Conservation (phyloP, 805 yeast genomes). For the Maudiozyma turicensis region DNA sequence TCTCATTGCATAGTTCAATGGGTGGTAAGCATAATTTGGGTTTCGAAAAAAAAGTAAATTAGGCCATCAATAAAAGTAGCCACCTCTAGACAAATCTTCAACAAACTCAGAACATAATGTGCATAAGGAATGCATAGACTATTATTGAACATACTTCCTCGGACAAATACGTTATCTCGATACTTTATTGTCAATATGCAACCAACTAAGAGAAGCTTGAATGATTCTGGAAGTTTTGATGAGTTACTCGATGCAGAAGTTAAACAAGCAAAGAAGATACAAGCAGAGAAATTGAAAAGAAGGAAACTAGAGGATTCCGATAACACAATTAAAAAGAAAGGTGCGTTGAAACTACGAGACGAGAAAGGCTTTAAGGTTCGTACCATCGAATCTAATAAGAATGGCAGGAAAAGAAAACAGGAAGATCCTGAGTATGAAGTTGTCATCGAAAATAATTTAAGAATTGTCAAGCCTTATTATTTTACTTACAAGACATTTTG, state of each 20-base stretch:
- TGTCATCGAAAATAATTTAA: constrained; percentile 46
- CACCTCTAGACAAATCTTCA: too few relatives aligned
- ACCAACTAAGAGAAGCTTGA: neutral
- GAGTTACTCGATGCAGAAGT: constrained; percentile 9
- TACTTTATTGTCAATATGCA: neutral
- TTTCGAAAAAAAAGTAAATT: too few relatives aligned
- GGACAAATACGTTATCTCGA: neutral
- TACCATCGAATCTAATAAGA: constrained; percentile 21
- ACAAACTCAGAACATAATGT: too few relatives aligned
- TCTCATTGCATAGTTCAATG: too few relatives aligned
- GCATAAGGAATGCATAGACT: too few relatives aligned
- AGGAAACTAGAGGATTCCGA: constrained; percentile 3
- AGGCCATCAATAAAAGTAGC: too few relatives aligned
- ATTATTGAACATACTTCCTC: too few relatives aligned
- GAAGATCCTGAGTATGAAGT: constrained; percentile 52
- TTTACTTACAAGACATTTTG: constrained; percentile 87
- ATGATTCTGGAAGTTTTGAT: constrained; percentile 7
- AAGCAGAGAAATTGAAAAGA: constrained; percentile 7
- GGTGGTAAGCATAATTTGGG: too few relatives aligned
- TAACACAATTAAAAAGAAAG: neutral
- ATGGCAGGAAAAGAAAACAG: constrained; percentile 36
- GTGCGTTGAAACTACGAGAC: constrained; percentile 15
- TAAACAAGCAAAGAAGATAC: constrained; percentile 7
- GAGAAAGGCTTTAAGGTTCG: constrained; percentile 26
- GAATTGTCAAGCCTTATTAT: constrained; percentile 75